A percentile compares a stretch with the other conserved stretches of the same genome.
These are phyloP conservation scores for Aspergillus costaricaensis DNA, from an alignment of 2,329 filamentous ascomycete genomes.

Conservation along the genomic window DNA sequence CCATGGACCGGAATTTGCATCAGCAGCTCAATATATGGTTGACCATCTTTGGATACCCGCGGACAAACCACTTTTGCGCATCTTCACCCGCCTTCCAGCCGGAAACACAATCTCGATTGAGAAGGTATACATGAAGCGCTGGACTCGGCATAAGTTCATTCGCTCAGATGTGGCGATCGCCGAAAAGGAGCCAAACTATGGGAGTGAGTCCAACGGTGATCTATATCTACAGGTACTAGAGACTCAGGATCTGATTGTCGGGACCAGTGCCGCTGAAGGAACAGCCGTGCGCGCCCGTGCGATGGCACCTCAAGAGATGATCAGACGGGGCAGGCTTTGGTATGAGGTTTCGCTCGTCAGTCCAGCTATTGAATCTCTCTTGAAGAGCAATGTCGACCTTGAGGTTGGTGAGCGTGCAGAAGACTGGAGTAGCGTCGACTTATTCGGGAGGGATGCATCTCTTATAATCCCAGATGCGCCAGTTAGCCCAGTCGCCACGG, in stretches of 20 bases:
- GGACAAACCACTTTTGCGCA: constrained; percentile 24
- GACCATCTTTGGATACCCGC: constrained; percentile 39
- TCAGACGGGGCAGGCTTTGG: constrained; percentile 37
- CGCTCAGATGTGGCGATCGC: constrained; percentile 13
- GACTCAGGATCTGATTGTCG: constrained; percentile 39
- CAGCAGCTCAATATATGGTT: constrained; percentile 34
- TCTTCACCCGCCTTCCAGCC: constrained; percentile 31
- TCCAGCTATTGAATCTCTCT: constrained; percentile 34
- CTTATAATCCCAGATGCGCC: neutral
- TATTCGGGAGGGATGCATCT: constrained; percentile 31
- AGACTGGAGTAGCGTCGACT: constrained; percentile 32
- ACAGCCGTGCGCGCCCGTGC: constrained; percentile 33
- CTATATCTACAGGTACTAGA: constrained; percentile 42
- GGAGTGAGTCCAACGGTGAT: too few relatives aligned
- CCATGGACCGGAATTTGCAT: constrained; percentile 31
- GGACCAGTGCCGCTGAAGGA: constrained; percentile 22
- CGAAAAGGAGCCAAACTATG: too few relatives aligned
- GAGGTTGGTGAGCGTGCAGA: constrained; percentile 38
- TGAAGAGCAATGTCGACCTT: constrained; percentile 36
- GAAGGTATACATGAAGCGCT: constrained; percentile 39
- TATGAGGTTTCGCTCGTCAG: constrained; percentile 44
- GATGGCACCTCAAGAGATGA: constrained; percentile 29
- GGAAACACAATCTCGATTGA: constrained; percentile 29
- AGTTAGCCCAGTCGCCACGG: constrained; percentile 22
- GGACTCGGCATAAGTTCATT: constrained; percentile 33